Evolutionary conservation across 257 asterid genomes (phyloP).

Genomic region (Petunia secreta): DNA sequence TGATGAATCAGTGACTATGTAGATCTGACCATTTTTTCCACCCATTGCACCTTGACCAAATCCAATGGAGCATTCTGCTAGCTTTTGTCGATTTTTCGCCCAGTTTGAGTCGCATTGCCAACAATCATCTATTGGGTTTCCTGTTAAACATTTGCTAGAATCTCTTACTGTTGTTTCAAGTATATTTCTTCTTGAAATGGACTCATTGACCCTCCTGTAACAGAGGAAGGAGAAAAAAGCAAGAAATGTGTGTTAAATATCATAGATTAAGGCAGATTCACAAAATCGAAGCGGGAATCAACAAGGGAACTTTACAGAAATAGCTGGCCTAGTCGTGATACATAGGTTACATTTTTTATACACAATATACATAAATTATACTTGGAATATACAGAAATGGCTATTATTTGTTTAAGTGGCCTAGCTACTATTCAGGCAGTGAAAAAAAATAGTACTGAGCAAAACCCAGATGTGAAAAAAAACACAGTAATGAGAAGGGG

Average conservation of each 20-base stretch:
- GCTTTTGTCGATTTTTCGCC: constrained; percentile 28
- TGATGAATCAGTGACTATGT: constrained; percentile 33
- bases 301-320: too few species aligned
- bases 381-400: too few species aligned
- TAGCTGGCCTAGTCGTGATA: too few species aligned
- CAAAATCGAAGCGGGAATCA: background rate
- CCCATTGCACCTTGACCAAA: constrained; percentile 36
- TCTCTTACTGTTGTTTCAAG: background rate
- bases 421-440: too few species aligned
- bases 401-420: too few species aligned
- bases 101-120: constrained; percentile 39
- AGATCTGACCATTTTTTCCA: constrained; percentile 34
- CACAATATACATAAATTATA: too few species aligned
- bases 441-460: too few species aligned
- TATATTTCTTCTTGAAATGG: constrained; percentile 18
- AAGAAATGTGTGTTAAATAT: background rate
- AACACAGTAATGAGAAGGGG: too few species aligned
- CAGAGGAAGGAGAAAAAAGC: background rate
- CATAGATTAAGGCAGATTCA: background rate
- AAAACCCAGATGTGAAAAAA: too few species aligned
- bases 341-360: too few species aligned
- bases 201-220: constrained; percentile 29
- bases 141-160: constrained; percentile 22
- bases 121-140: constrained; percentile 37
- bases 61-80: constrained; percentile 39